These are phyloP conservation scores for Picochlorum sp. DNA, from an alignment of 139 green algal species.

Conservation along the genomic window DNA sequence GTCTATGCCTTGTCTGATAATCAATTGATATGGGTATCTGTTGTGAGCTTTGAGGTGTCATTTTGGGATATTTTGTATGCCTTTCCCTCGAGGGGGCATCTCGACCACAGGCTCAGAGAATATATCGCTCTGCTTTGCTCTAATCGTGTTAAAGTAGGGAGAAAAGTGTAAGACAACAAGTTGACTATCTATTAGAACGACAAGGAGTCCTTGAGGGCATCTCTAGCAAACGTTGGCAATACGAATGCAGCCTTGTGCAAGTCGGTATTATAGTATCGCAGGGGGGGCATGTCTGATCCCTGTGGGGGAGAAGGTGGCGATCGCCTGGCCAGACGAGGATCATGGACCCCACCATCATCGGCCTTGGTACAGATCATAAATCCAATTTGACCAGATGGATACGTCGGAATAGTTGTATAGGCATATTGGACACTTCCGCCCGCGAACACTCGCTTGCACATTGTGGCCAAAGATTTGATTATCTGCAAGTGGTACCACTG, in stretches of 20 bases:
- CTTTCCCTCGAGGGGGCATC: too few relatives aligned
- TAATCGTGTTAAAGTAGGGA: background rate
- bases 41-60: background rate
- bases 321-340: conserved; percentile 38
- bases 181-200: conserved; percentile 8
- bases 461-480: conserved; percentile 81
- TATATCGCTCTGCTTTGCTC: too few relatives aligned
- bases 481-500: conserved; percentile 79
- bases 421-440: conserved; percentile 83
- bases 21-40: background rate
- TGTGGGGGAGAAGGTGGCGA: conserved; percentile 10
- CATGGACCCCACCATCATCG: conserved; percentile 9
- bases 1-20: background rate
- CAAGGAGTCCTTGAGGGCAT: conserved; percentile 45
- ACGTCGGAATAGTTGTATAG: conserved; percentile 95
- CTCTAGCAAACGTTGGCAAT: conserved; percentile 78
- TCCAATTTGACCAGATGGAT: conserved; percentile 92
- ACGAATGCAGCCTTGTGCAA: conserved; percentile 85
- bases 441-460: conserved; percentile 63
- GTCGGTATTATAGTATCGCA: conserved; percentile 80
- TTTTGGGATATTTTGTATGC: background rate
- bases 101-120: too few relatives aligned
- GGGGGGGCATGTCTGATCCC: conserved; percentile 5
- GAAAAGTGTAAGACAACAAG: background rate
- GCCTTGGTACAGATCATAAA: conserved; percentile 95